Evolutionary conservation across 1,284 basidiomycete species (phyloP), one percentile per base, ranked within the genome.

Genomic region (Lentinula novae-zelandiae): DNA sequence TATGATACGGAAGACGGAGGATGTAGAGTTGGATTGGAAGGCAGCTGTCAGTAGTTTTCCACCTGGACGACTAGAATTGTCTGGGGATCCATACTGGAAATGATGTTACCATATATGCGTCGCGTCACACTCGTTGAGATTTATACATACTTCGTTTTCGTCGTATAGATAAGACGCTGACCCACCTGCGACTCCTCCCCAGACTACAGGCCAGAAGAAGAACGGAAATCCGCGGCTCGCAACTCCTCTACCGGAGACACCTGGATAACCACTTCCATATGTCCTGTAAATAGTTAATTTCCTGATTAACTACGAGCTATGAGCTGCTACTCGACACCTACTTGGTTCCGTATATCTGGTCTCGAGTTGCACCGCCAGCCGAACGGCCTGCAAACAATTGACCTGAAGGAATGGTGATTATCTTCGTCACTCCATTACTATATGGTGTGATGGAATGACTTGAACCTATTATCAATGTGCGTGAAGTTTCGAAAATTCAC

Each of bases 191-290:
- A 68, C 65, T 20, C 72, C 72, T 22, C 82, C 81, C 76, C 81
- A 86, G 3, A 78, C 76, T 8, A 87, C 62, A 2, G 84, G 85
- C 83, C 83, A 86, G 69, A 84, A 86, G 60, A 71, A 75, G 67
- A 82, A 86, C 0, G 84, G 83, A 66, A 85, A 85, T 3, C 76
- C 76, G 9, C 76, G 75, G 13, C 75, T 74, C 2, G 67, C 67
- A 9, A 83, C 81, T 13, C 82, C 80, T 42, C 78, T 73, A 5
- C 70, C 71, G 3, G 71, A 20, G 2, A 72, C 46, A 3, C 77
- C 77, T 54, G 84, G 83, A 71, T 86, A 86, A 1, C 85, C 84
- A 65, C 83, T 85, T 17, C 84, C 84, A 66, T 83, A 87, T 27
- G 70, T 70, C 38, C 83, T 85, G 57, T 31, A 17, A 20, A n/a